Base-by-base conservation (phyloP, 2,329 filamentous ascomycete genomes). In the Pestalotiopsis fici region DNA sequence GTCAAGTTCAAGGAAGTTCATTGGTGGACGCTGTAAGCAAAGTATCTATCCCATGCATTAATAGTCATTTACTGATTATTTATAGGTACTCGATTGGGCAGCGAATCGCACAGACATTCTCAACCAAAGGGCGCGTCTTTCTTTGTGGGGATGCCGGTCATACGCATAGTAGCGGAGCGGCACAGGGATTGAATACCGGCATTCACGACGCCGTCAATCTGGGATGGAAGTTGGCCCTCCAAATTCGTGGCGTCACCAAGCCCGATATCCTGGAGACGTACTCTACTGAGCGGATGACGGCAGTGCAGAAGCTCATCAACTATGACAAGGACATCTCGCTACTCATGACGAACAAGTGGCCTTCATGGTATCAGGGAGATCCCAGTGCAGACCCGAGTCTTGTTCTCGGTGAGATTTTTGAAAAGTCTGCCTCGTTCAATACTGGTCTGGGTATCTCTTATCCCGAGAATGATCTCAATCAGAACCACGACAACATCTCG, bases 41-140 rank as follows among this genome's bases (percentile, higher is more conserved):
- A 57, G 6, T 28, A 28, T n/a, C 43, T 12, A 43, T 2, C 43
- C 55, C 9, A 18, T 56, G 21, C 13, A 23, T 1, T 47, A 35
- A 37, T 5, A 11, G 47, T 5, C 2, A 67, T 11, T 28, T 1
- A 2, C n/a, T 59, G 1, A 59, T n/a, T n/a, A 71, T 70, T 80
- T 90, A 90, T 61, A 88, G 89, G 54, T 93, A 92, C 76, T 86
- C 89, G 71, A 90, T 93, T 67, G 89, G 90, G 12, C 90, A 92
- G 80, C 87, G 92, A n/a, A 86, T 94, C 25, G 92, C 91, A 2
- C 88, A 88, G 71, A 85, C 87, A 57, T 94, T 94, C 79, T 89
- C 7, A 2, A 13, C 68, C 77, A 82, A 56, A 84, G 88, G 18
- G 86, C 91, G n/a, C n/a, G 80, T 83, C 2, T 93, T 93, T 76